A percentile compares a stretch with the other conserved stretches of the same genome.
phyloP scores from a whole-genome alignment of 495 filamentous ascomycete species.

The Podospora pseudoanserina region DNA sequence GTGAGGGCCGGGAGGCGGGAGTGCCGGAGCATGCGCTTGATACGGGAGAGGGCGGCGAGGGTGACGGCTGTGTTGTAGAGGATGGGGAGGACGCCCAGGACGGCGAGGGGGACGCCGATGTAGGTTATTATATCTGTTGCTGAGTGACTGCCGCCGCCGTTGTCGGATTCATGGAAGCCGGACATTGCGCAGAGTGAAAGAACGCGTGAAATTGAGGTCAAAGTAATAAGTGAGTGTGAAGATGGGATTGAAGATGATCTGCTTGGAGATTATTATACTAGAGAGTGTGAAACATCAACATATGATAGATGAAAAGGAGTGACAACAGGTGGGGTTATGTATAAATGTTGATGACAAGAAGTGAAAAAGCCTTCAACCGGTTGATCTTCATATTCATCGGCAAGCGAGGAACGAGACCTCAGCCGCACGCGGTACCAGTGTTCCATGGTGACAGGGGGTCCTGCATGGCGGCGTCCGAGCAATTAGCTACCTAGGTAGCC shows the following conservation, averaged over 20 bases:
- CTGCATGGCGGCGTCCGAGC: background rate
- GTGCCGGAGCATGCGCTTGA: slow-evolving; percentile 53
- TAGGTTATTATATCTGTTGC: slow-evolving; percentile 47
- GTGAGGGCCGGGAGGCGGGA: slow-evolving; percentile 54
- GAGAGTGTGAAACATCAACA: background rate
- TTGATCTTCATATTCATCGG: background rate
- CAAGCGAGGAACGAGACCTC: background rate
- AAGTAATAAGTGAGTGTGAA: background rate
- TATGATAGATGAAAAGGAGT: background rate
- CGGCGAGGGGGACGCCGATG: slow-evolving; percentile 61
- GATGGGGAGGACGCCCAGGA: slow-evolving; percentile 65
- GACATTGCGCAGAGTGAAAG: background rate
- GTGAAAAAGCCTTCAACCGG: background rate
- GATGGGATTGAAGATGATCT: background rate
- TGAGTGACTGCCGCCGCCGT: slow-evolving; percentile 15
- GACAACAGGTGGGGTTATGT: background rate
- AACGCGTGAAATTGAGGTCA: background rate
- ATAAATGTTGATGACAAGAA: background rate
- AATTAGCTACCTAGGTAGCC: background rate
- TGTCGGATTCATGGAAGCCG: background rate
- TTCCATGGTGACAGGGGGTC: background rate
- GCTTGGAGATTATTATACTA: background rate
- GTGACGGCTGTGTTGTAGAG: slow-evolving; percentile 57
- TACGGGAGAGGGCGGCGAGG: slow-evolving; percentile 52
- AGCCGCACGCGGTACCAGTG: background rate